Evolutionary conservation across 768 basidiomycete genomes (phyloP).

Genomic region (Gelatoporia subvermispora): DNA sequence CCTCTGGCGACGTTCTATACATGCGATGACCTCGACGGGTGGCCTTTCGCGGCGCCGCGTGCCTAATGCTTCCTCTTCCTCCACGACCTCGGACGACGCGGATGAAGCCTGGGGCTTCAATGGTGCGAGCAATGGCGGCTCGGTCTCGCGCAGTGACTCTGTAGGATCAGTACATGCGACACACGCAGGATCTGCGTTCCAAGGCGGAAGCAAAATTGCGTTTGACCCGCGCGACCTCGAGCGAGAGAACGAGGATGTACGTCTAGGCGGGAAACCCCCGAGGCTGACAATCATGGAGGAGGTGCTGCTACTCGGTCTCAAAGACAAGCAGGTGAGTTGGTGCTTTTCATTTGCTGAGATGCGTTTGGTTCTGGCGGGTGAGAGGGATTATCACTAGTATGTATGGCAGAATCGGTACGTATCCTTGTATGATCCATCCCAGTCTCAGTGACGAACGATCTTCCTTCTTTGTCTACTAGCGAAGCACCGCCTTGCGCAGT

Average conservation of each 20-base stretch:
- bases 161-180: slow-evolving; percentile 14
- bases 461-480: no score
- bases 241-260: slow-evolving; percentile 59
- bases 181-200: slow-evolving; percentile 80
- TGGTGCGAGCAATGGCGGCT: slow-evolving; percentile 8
- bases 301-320: slow-evolving; percentile 86
- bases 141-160: slow-evolving; percentile 11
- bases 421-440: background rate
- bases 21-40: slow-evolving; percentile 45
- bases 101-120: slow-evolving; percentile 24
- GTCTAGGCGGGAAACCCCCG: slow-evolving; percentile 70
- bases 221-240: slow-evolving; percentile 90
- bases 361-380: no score
- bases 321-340: slow-evolving; percentile 82
- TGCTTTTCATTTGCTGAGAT: background rate
- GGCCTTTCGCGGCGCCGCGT: slow-evolving; percentile 59
- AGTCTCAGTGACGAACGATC: background rate
- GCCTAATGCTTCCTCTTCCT: slow-evolving; percentile 33
- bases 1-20: background rate
- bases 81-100: slow-evolving; percentile 31
- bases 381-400: no score
- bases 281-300: slow-evolving; percentile 95
- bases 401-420: background rate
- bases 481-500: no score
- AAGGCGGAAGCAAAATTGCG: slow-evolving; percentile 84